A percentile compares a stretch with the other conserved stretches of the same genome.
phyloP scores from a whole-genome alignment of 768 basidiomycete species.

The Collybia sp. region DNA sequence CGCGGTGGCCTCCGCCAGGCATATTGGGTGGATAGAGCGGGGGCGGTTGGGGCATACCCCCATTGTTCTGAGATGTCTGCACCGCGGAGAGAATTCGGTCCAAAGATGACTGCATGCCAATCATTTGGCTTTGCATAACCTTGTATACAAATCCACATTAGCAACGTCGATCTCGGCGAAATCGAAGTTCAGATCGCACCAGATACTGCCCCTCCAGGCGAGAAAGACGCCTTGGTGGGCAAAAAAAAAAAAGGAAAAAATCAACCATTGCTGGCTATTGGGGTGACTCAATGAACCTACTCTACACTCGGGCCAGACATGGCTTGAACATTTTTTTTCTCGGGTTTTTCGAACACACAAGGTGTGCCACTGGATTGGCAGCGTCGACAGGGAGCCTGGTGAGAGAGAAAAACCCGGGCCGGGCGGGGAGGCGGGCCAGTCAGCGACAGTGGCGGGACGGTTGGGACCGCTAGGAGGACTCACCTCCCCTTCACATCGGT shows the following conservation, averaged over 20 bases:
- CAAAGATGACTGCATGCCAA: constrained; percentile 87
- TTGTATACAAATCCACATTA: constrained; percentile 18
- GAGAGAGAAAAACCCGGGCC: constrained; percentile 52
- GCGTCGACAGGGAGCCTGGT: constrained; percentile 83
- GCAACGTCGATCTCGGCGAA: constrained; percentile 3
- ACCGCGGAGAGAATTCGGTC: constrained; percentile 77
- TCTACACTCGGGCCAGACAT: constrained; percentile 67
- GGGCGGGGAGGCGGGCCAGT: constrained; percentile 66
- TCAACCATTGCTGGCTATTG: not conserved
- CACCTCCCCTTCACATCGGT: constrained; percentile 91
- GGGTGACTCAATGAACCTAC: constrained; percentile 36
- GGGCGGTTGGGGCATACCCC: constrained; percentile 27
- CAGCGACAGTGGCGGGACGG: constrained; percentile 49
- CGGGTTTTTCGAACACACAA: constrained; percentile 89
- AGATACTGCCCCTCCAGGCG: constrained; percentile 85
- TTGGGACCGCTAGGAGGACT: constrained; percentile 28
- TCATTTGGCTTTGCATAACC: constrained; percentile 94
- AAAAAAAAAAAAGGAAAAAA: not conserved
- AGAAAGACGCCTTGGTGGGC: constrained; percentile 60
- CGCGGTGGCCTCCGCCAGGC: constrained; percentile 23
- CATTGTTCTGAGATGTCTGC: constrained; percentile 35
- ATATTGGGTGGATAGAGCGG: constrained; percentile 29
- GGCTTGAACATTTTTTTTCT: constrained; percentile 70
- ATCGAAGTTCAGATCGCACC: constrained; percentile 31
- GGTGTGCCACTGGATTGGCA: constrained; percentile 78